Conservation (phyloP, 371 early-diverging fungal species). For the Funneliformis caledonium region DNA sequence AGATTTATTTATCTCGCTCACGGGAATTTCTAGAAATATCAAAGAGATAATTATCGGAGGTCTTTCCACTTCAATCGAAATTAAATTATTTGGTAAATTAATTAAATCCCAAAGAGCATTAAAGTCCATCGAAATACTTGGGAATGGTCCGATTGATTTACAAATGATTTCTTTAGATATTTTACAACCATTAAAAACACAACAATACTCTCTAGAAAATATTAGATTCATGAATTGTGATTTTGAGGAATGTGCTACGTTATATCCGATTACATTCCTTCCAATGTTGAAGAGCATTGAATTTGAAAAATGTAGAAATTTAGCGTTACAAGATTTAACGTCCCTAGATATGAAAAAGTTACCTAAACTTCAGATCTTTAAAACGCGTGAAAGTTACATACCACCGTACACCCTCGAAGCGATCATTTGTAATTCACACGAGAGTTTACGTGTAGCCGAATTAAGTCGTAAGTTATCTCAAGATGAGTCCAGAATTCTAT, state of each 20-base stretch:
- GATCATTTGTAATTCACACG: neutral
- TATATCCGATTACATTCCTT: neutral
- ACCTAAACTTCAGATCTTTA: neutral
- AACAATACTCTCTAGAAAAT: neutral
- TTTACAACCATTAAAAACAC: neutral
- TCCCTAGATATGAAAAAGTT: neutral
- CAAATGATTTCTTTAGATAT: neutral
- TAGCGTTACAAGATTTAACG: neutral
- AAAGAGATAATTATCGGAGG: neutral
- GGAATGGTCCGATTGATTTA: neutral
- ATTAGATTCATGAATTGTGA: neutral
- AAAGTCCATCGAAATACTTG: neutral
- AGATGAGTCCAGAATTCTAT: neutral
- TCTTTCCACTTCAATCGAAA: neutral
- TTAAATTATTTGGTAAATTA: constrained; percentile 1
- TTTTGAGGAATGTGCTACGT: neutral
- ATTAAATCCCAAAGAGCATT: neutral
- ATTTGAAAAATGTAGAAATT: constrained; percentile 1
- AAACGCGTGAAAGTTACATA: neutral
- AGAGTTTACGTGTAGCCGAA: neutral
- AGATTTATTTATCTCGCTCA: neutral
- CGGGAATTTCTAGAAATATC: neutral
- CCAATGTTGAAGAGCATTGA: neutral
- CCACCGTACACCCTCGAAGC: neutral
- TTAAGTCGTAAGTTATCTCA: neutral